Evolutionary conservation across 768 basidiomycete genomes (phyloP).

Genomic region (Porphyrellus cyaneotinctus): DNA sequence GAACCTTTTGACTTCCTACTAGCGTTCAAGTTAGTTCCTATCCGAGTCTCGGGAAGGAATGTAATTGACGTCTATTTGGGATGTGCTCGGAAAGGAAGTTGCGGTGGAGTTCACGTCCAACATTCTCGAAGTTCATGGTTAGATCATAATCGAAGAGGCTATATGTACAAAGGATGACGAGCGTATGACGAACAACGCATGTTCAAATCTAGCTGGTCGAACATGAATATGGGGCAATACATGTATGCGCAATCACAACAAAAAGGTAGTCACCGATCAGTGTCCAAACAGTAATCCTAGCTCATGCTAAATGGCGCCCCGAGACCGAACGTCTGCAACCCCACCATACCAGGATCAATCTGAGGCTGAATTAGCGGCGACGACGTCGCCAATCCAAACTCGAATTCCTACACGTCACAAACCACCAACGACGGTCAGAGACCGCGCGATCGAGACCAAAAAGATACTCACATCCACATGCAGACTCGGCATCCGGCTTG

Average conservation of each 20-base stretch:
- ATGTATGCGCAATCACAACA: neutral
- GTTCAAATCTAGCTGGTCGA: no score
- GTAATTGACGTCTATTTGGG: neutral
- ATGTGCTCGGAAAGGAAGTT: neutral
- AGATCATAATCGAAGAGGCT: no score
- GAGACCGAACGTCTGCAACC: slow-evolving; percentile 23
- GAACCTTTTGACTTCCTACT: neutral
- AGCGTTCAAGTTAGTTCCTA: neutral
- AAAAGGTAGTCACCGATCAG: neutral
- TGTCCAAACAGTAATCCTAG: neutral
- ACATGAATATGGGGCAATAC: no score
- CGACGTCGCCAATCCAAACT: slow-evolving; percentile 25
- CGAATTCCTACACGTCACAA: slow-evolving; percentile 29
- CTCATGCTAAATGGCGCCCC: slow-evolving; percentile 30
- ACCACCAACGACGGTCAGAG: neutral
- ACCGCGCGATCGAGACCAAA: neutral
- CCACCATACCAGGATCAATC: slow-evolving; percentile 18
- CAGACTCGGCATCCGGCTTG: slow-evolving; percentile 81
- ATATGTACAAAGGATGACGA: no score
- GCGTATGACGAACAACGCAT: no score
- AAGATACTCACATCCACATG: slow-evolving; percentile 65
- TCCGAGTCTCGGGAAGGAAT: neutral
- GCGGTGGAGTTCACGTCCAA: no score
- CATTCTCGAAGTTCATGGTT: no score
- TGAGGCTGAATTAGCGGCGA: slow-evolving; percentile 33